Evolutionary conservation across 768 basidiomycete genomes (phyloP).

Genomic region (Mycena leptocephala): DNA sequence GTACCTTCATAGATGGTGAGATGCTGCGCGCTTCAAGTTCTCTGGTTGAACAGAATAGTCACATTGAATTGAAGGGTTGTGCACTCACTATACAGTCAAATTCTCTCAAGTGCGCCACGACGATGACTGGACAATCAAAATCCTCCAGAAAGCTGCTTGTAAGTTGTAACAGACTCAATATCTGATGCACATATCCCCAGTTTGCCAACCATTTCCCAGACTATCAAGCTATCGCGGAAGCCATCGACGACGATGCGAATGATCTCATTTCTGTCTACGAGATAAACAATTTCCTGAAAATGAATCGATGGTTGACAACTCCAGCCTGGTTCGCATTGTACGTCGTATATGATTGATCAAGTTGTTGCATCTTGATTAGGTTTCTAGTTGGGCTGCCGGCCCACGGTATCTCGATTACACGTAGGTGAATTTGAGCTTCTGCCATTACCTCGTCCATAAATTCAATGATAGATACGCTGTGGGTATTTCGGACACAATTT

Average conservation of each 20-base stretch:
- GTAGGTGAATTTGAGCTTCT: too few species aligned
- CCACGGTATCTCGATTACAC: conserved; percentile 5
- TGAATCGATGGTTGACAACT: neutral
- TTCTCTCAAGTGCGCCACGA: conserved; percentile 18
- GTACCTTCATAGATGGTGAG: conserved; percentile 43
- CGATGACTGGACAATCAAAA: conserved; percentile 41
- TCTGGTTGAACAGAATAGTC: too few species aligned
- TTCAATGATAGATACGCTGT: too few species aligned
- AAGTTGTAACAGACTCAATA: too few species aligned
- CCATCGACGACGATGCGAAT: conserved; percentile 41
- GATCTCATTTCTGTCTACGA: conserved; percentile 40
- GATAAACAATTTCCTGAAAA: conserved; percentile 35
- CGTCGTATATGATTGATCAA: neutral
- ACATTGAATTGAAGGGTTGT: conserved; percentile 36
- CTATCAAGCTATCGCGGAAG: conserved; percentile 36
- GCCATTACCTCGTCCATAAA: too few species aligned
- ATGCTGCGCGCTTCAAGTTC: too few species aligned
- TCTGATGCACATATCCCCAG: neutral
- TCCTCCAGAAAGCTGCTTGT: too few species aligned
- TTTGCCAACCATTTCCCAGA: conserved; percentile 20
- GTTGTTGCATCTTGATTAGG: neutral
- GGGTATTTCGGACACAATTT: too few species aligned
- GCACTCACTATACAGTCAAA: conserved; percentile 35
- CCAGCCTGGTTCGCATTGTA: conserved; percentile 25
- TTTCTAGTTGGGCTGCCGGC: conserved; percentile 23